Evolutionary conservation across 129 eudicot genomes (phyloP).

Genomic region (Deinandra increscens): DNA sequence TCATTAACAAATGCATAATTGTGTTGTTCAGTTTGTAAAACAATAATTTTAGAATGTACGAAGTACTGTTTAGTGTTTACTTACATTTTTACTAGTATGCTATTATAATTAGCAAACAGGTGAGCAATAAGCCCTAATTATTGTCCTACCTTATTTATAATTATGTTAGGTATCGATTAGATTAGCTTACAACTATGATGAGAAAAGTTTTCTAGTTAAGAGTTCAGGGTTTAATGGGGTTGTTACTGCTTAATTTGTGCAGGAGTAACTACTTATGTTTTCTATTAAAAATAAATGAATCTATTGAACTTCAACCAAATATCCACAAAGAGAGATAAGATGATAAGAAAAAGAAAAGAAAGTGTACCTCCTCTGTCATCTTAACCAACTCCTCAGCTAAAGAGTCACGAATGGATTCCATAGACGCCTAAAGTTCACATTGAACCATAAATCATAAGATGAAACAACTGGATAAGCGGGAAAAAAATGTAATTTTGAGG

Average conservation of each 20-base stretch:
- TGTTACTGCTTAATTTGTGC: neutral
- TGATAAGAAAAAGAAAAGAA: neutral
- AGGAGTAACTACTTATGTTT: neutral
- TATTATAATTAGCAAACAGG: neutral
- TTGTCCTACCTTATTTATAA: neutral
- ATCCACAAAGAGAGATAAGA: neutral
- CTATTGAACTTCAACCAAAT: neutral
- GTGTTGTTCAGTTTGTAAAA: neutral
- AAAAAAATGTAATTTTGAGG: neutral
- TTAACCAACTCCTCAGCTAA: slow-evolving; percentile 97
- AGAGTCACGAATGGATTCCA: slow-evolving; percentile 95
- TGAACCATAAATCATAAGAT: neutral
- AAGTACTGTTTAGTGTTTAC: neutral
- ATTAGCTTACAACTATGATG: neutral
- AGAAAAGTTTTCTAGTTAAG: neutral
- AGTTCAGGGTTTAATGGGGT: neutral
- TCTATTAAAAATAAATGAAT: neutral
- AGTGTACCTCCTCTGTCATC: slow-evolving; percentile 78
- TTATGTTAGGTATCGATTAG: neutral
- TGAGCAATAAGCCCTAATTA: neutral
- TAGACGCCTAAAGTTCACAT: slow-evolving; percentile 57
- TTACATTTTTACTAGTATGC: neutral
- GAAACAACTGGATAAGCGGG: slow-evolving; percentile 9
- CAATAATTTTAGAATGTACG: neutral
- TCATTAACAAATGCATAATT: neutral